Evolutionary conservation across 257 asterid species (phyloP).

Genomic region (Anisodus acutangulus): DNA sequence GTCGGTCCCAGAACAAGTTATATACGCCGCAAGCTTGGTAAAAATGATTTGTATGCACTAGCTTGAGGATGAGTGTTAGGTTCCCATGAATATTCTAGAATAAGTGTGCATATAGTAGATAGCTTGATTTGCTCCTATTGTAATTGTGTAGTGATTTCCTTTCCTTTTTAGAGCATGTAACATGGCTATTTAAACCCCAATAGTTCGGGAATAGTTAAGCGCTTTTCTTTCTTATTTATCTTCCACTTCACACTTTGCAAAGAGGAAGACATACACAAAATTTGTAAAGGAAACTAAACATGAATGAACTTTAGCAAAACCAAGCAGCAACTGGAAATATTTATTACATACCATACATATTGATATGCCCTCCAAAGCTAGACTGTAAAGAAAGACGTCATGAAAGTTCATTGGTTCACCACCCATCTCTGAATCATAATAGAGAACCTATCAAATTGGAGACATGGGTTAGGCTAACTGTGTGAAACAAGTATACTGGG

Average conservation of each 20-base stretch:
- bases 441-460: conserved; percentile 65
- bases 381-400: conserved; percentile 90
- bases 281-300: conserved; percentile 7
- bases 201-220: background rate
- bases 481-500: background rate
- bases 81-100: background rate
- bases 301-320: background rate
- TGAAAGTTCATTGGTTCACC: conserved; percentile 84
- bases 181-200: background rate
- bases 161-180: background rate
- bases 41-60: background rate
- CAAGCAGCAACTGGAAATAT: background rate
- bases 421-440: conserved; percentile 76
- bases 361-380: conserved; percentile 96
- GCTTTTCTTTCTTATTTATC: background rate
- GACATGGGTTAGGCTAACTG: conserved; percentile 29
- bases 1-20: background rate
- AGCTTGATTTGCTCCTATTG: background rate
- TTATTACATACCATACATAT: conserved; percentile 74
- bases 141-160: background rate
- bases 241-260: background rate
- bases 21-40: background rate
- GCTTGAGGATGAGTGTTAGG: background rate
- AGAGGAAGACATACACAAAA: conserved; percentile 8
- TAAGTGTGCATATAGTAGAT: background rate